Percentiles rank a stretch among this genome's conserved stretches.
phyloP scores from a whole-genome alignment of 192 early-diverging fungal species.

The Lobosporangium transversale region DNA sequence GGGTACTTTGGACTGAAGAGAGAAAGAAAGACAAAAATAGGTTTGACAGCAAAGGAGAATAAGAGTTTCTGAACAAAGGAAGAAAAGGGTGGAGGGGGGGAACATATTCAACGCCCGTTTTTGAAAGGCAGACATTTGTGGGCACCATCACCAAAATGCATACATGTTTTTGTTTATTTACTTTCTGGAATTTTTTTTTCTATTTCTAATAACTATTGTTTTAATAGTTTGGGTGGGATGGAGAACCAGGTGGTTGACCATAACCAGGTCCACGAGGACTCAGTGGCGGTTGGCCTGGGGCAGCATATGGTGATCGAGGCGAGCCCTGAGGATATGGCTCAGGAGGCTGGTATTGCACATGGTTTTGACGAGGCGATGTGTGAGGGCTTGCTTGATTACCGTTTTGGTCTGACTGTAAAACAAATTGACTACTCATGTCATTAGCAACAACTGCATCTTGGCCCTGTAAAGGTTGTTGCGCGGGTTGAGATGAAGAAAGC shows the following conservation, averaged over 20 bases:
- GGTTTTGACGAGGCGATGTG: constrained; percentile 3
- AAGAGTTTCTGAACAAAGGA: background rate
- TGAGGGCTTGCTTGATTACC: constrained; percentile 5
- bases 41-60: background rate
- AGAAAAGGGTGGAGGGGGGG: too few species aligned
- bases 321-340: constrained; percentile 8
- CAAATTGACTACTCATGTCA: constrained; percentile 45
- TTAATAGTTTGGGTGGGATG: constrained; percentile 1
- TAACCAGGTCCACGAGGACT: constrained; percentile 5
- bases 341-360: constrained; percentile 16
- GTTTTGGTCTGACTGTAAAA: constrained; percentile 14
- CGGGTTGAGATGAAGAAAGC: constrained; percentile 24
- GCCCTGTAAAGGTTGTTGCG: background rate
- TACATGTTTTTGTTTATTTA: too few species aligned
- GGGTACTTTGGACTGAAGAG: background rate
- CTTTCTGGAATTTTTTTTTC: background rate
- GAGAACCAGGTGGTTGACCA: background rate
- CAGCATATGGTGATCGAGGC: background rate
- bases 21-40: background rate
- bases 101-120: too few species aligned
- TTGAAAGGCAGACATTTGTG: background rate
- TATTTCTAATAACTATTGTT: background rate
- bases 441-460: constrained; percentile 5
- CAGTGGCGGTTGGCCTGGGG: constrained; percentile 15
- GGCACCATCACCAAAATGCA: too few species aligned